Evolutionary conservation across 192 early-diverging fungal genomes (phyloP).

Genomic region (Oehlia diaphana): DNA sequence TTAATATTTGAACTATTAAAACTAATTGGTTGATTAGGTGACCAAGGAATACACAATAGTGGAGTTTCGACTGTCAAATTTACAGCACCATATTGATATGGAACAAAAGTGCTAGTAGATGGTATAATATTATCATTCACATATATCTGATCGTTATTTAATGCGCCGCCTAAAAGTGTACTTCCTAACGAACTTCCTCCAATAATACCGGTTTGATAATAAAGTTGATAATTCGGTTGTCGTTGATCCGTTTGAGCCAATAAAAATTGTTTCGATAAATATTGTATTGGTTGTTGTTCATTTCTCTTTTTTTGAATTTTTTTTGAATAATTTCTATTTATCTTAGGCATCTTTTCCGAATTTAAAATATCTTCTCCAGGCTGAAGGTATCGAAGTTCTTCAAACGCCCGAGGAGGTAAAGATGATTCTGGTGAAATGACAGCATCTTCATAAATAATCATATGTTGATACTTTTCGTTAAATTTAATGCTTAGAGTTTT

Average conservation of each 20-base stretch:
- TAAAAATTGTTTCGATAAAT: background rate
- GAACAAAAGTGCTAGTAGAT: background rate
- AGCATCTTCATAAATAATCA: slow-evolving; percentile 15
- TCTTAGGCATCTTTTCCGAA: slow-evolving; percentile 7
- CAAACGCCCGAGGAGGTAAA: slow-evolving; percentile 7
- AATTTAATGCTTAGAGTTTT: slow-evolving; percentile 12
- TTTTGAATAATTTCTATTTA: background rate
- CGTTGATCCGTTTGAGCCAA: background rate
- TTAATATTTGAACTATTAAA: background rate
- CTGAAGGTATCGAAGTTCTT: slow-evolving; percentile 14
- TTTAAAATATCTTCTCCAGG: slow-evolving; percentile 13
- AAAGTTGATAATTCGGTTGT: background rate
- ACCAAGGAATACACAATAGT: background rate
- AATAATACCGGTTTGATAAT: background rate
- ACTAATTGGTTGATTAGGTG: background rate
- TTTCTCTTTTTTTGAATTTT: background rate
- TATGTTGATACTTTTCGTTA: slow-evolving; percentile 14
- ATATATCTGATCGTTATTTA: background rate
- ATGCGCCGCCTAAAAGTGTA: background rate
- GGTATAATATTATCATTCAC: background rate
- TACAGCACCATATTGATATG: background rate
- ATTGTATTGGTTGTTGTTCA: background rate
- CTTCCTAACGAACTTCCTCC: background rate
- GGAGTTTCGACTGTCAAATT: background rate
- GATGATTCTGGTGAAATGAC: background rate